phyloP scores from a whole-genome alignment of 2,329 filamentous ascomycete species.

The Sporothrix inflata region DNA sequence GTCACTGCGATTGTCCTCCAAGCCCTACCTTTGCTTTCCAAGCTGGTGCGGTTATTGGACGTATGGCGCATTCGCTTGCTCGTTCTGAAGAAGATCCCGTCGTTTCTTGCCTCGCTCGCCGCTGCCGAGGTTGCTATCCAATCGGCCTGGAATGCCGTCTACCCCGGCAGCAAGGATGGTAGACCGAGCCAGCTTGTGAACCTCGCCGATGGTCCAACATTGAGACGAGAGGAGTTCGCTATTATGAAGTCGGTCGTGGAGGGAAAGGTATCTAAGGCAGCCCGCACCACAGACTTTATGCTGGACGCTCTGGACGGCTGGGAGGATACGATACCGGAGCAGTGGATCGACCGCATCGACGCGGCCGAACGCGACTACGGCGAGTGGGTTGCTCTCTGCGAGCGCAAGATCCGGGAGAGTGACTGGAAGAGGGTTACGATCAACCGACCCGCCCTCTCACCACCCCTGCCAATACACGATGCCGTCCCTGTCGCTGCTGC shows the following conservation, averaged over 20 bases:
- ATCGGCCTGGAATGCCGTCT: slow-evolving; percentile 67
- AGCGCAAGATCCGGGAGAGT: slow-evolving; percentile 70
- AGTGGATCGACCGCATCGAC: slow-evolving; percentile 88
- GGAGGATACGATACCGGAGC: slow-evolving; percentile 79
- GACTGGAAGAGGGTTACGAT: slow-evolving; percentile 49
- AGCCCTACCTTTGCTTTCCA: slow-evolving; percentile 78
- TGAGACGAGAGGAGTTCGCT: slow-evolving; percentile 52
- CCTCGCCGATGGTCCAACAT: slow-evolving; percentile 35
- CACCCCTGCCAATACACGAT: slow-evolving; percentile 17
- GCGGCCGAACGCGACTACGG: slow-evolving; percentile 75
- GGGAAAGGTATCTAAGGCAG: slow-evolving; percentile 69
- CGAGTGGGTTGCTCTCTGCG: slow-evolving; percentile 78
- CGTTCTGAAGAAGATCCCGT: slow-evolving; percentile 74
- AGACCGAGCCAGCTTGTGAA: slow-evolving; percentile 33
- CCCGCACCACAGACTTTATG: slow-evolving; percentile 77
- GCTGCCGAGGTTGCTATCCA: slow-evolving; percentile 67
- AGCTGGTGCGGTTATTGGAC: slow-evolving; percentile 71
- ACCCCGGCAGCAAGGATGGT: slow-evolving; percentile 28
- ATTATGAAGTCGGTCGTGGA: slow-evolving; percentile 68
- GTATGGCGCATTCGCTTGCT: slow-evolving; percentile 77
- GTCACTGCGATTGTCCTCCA: slow-evolving; percentile 92
- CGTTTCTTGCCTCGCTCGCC: slow-evolving; percentile 66
- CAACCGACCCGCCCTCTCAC: slow-evolving; percentile 1
- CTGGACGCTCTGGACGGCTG: slow-evolving; percentile 84
- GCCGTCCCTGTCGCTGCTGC: not conserved